Evolutionary conservation across 805 yeast genomes (phyloP).

Genomic region (Saccharomycopsis capsularis): DNA sequence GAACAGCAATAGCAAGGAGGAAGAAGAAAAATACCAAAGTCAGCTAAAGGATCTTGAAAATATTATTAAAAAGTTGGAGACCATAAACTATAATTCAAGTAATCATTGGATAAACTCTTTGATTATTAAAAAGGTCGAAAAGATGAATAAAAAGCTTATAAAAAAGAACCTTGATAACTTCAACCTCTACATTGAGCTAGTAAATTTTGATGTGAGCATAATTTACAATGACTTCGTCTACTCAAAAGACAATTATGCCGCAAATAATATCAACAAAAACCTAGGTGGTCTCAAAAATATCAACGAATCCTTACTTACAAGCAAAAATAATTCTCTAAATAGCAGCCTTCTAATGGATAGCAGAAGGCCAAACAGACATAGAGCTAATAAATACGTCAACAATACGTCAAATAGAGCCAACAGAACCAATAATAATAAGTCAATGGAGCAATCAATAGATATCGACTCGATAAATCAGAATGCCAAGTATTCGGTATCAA

Average conservation of each 20-base stretch:
- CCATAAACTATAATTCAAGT: not conserved
- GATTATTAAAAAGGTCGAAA: slow-evolving; percentile 15
- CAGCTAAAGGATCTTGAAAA: slow-evolving; percentile 13
- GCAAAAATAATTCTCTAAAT: slow-evolving; percentile 1
- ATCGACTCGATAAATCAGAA: slow-evolving; percentile 25
- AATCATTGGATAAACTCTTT: slow-evolving; percentile 19
- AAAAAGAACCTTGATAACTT: slow-evolving; percentile 20
- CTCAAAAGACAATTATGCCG: not conserved
- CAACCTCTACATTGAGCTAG: slow-evolving; percentile 35
- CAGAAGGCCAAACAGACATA: not conserved
- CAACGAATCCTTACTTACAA: not conserved
- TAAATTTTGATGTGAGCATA: slow-evolving; percentile 37
- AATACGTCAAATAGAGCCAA: too few relatives aligned
- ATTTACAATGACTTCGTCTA: slow-evolving; percentile 35
- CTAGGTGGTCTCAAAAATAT: not conserved
- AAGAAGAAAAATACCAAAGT: slow-evolving; percentile 20
- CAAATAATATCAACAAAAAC: slow-evolving; percentile 24
- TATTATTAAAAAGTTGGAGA: slow-evolving; percentile 14
- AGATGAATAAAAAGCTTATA: slow-evolving; percentile 13
- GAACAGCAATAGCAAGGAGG: slow-evolving; percentile 31
- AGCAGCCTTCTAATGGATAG: not conserved
- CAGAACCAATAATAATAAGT: slow-evolving; percentile 19
- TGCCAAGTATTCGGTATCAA: slow-evolving; percentile 28
- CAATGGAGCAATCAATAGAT: slow-evolving; percentile 26
- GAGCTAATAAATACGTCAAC: too few relatives aligned